Conservation (phyloP, 2,329 filamentous ascomycete species). For the Hymenoscyphus occultus region DNA sequence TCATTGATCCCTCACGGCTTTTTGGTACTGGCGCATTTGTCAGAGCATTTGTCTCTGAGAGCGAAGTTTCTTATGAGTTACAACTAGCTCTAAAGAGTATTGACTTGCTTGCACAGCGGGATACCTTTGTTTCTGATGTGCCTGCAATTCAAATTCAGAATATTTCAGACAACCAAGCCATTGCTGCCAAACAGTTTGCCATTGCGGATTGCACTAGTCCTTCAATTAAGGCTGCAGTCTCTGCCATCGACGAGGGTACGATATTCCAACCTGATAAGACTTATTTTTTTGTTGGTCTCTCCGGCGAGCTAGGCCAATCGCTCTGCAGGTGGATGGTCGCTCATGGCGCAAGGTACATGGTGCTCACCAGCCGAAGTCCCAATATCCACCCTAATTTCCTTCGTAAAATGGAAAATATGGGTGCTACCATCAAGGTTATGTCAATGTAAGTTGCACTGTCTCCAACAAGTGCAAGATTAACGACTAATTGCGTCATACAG, state of each 20-base stretch:
- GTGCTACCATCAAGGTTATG: slow-evolving; percentile 26
- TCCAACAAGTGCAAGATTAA: slow-evolving; percentile 23
- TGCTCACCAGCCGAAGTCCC: slow-evolving; percentile 41
- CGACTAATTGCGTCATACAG: slow-evolving; percentile 12
- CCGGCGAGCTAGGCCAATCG: slow-evolving; percentile 13
- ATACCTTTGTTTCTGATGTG: not conserved
- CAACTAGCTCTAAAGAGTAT: not conserved
- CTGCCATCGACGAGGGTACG: slow-evolving; percentile 7
- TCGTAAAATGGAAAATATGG: slow-evolving; percentile 16
- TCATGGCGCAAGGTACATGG: slow-evolving; percentile 39
- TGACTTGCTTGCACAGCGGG: not conserved
- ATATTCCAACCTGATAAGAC: slow-evolving; percentile 12
- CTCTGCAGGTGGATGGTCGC: slow-evolving; percentile 39
- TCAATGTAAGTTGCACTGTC: slow-evolving; percentile 17
- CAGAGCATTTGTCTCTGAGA: not conserved
- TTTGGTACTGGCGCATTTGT: not conserved
- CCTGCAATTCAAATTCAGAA: not conserved
- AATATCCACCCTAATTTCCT: slow-evolving; percentile 36
- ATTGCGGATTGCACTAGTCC: not conserved
- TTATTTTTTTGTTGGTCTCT: slow-evolving; percentile 14
- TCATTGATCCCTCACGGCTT: not conserved
- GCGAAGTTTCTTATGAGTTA: not conserved
- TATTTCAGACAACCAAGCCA: not conserved
- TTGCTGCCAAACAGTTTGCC: not conserved
- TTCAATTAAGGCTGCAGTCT: slow-evolving; percentile 5